Conservation (phyloP, 2,329 filamentous ascomycete genomes). For the Exophiala alcalophila region DNA sequence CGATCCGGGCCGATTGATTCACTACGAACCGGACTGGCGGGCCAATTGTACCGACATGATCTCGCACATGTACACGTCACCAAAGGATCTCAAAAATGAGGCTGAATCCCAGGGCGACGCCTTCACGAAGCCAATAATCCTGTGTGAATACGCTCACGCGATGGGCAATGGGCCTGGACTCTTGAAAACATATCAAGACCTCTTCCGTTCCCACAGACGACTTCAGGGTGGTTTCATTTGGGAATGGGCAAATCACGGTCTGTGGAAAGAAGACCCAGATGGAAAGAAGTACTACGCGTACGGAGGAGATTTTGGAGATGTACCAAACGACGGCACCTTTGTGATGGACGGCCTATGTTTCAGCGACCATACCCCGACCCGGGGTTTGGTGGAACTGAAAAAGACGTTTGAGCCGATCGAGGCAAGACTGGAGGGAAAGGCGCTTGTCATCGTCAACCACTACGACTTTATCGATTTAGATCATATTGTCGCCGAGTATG, state of each 20-base stretch:
- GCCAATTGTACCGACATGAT: slow-evolving; percentile 63
- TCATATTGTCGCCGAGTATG: slow-evolving; percentile 35
- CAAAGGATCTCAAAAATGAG: slow-evolving; percentile 34
- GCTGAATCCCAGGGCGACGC: slow-evolving; percentile 39
- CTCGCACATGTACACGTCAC: slow-evolving; percentile 63
- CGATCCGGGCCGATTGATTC: slow-evolving; percentile 60
- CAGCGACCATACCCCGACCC: slow-evolving; percentile 55
- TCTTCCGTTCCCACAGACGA: slow-evolving; percentile 58
- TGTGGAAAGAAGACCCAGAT: slow-evolving; percentile 37
- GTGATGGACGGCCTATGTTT: slow-evolving; percentile 60
- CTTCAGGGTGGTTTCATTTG: slow-evolving; percentile 67
- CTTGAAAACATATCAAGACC: slow-evolving; percentile 64
- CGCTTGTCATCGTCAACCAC: slow-evolving; percentile 32
- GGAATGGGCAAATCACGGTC: slow-evolving; percentile 64
- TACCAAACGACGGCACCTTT: slow-evolving; percentile 59
- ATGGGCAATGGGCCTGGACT: slow-evolving; percentile 74
- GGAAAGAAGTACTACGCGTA: slow-evolving; percentile 55
- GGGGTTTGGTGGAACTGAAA: slow-evolving; percentile 56
- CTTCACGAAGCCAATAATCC: slow-evolving; percentile 42
- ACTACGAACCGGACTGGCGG: slow-evolving; percentile 64
- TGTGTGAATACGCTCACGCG: slow-evolving; percentile 57
- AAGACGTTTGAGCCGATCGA: slow-evolving; percentile 57
- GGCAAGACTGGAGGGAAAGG: slow-evolving; percentile 50
- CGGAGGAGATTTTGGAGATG: slow-evolving; percentile 61
- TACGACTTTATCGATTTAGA: slow-evolving; percentile 24